Percentiles rank a stretch among this genome's conserved stretches.
These are phyloP conservation scores for Aspergillus kassunensis DNA, from an alignment of 495 filamentous ascomycete species.

Conservation along the genomic window DNA sequence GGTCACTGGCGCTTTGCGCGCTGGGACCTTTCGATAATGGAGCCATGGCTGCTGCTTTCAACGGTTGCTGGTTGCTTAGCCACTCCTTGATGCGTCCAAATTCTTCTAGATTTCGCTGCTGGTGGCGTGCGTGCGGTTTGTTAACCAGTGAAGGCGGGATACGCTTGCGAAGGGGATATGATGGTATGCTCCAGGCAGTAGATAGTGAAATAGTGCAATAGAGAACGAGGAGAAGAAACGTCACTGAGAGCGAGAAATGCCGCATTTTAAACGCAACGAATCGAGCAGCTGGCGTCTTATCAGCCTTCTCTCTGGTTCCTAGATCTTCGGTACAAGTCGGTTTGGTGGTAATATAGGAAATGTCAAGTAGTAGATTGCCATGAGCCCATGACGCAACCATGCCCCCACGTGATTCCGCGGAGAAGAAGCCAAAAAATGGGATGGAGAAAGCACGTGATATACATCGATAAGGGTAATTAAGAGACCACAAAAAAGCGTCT, in stretches of 20 bases:
- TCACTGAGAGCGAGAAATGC: background rate
- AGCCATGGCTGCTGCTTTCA: conserved; percentile 32
- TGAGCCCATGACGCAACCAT: conserved; percentile 16
- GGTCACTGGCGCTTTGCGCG: conserved; percentile 18
- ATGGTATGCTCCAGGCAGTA: conserved; percentile 9
- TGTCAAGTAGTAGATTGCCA: no score
- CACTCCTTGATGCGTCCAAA: conserved; percentile 14
- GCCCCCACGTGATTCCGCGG: conserved; percentile 6
- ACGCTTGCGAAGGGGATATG: conserved; percentile 17
- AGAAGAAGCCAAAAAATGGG: conserved; percentile 17
- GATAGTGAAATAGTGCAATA: conserved; percentile 14
- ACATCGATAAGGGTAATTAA: conserved; percentile 29
- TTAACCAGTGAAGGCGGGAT: conserved; percentile 14
- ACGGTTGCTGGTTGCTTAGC: conserved; percentile 29
- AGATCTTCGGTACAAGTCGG: background rate
- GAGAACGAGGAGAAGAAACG: conserved; percentile 11
- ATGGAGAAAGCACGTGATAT: conserved; percentile 18
- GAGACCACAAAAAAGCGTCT: conserved; percentile 27
- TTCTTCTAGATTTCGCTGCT: conserved; percentile 9
- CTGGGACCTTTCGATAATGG: conserved; percentile 30
- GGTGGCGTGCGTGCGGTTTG: conserved; percentile 13
- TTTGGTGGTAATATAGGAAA: no score
- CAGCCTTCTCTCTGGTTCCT: background rate
- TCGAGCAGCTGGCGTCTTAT: background rate
- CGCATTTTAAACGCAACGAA: conserved; percentile 7